Conservation (phyloP, 345 rosid genomes). For the Toxicodendron radicans region DNA sequence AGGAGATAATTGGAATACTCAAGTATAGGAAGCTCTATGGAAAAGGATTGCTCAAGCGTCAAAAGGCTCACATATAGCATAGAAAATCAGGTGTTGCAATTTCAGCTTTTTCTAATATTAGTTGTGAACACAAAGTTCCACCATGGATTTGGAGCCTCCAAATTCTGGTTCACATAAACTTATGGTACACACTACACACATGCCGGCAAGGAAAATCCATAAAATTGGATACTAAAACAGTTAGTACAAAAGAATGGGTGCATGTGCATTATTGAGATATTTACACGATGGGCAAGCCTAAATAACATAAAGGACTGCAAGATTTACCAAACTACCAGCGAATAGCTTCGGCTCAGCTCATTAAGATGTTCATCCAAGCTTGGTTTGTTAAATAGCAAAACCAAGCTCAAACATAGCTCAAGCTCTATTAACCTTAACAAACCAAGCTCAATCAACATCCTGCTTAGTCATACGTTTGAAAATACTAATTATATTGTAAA, state of each 20-base stretch:
- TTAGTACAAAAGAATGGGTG: not conserved
- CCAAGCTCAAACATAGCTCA: not conserved
- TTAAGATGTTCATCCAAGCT: not conserved
- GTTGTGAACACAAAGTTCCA: not conserved
- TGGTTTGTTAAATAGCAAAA: not conserved
- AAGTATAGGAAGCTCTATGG: not conserved
- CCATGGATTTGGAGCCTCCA: not conserved
- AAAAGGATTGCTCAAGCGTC: not conserved
- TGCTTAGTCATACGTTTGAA: not conserved
- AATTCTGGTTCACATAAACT: not conserved
- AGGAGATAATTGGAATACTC: not conserved
- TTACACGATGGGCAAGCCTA: not conserved
- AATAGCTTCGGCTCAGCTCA: not conserved
- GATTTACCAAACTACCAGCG: not conserved
- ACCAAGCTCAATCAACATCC: not conserved
- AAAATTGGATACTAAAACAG: too few species aligned
- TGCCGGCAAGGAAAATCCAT: not conserved
- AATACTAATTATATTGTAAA: too few species aligned
- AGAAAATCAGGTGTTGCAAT: conserved; percentile 2
- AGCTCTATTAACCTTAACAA: not conserved
- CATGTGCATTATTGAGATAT: not conserved
- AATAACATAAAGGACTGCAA: not conserved
- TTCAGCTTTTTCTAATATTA: not conserved
- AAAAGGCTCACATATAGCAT: not conserved
- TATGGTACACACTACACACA: not conserved